Conservation (phyloP, 495 filamentous ascomycete species). For the Lasiosphaeria ovina region DNA sequence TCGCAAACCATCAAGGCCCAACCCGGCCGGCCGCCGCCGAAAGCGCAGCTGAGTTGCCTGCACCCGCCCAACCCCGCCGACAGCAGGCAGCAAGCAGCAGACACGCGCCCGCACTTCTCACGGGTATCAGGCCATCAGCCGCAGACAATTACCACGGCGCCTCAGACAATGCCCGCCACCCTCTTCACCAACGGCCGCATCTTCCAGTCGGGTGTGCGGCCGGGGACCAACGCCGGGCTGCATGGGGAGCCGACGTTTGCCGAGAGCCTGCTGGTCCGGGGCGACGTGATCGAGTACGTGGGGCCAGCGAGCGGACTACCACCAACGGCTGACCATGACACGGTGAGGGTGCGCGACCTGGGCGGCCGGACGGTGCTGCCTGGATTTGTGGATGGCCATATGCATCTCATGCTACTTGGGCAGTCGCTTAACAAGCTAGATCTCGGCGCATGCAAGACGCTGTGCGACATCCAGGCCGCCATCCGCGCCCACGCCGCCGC, state of each 20-base stretch:
- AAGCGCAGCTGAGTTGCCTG: too few relatives aligned
- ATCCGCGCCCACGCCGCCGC: slow-evolving; percentile 51
- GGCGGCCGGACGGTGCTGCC: slow-evolving; percentile 52
- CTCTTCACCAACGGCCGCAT: slow-evolving; percentile 36
- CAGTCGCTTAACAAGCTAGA: slow-evolving; percentile 57
- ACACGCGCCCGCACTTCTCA: too few relatives aligned
- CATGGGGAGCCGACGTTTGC: slow-evolving; percentile 35
- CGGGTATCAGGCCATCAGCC: too few relatives aligned
- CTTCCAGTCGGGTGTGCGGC: slow-evolving; percentile 25
- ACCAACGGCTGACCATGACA: slow-evolving; percentile 29
- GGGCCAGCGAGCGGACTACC: slow-evolving; percentile 40
- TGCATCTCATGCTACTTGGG: slow-evolving; percentile 61
- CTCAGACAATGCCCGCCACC: slow-evolving; percentile 13
- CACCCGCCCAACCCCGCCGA: too few relatives aligned
- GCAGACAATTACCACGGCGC: too few relatives aligned
- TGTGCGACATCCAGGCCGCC: slow-evolving; percentile 50
- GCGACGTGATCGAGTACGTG: slow-evolving; percentile 40
- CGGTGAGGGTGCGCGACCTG: slow-evolving; percentile 42
- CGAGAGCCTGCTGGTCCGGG: slow-evolving; percentile 35
- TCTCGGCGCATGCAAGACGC: slow-evolving; percentile 52
- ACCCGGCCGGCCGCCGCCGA: too few relatives aligned
- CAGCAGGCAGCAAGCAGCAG: too few relatives aligned
- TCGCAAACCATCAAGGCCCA: too few relatives aligned
- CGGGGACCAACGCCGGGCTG: slow-evolving; percentile 28
- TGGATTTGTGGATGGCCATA: slow-evolving; percentile 64